Evolutionary conservation across 768 basidiomycete genomes (phyloP), one percentile per base, ranked within the genome.

Genomic region (Trametopsis cervina): DNA sequence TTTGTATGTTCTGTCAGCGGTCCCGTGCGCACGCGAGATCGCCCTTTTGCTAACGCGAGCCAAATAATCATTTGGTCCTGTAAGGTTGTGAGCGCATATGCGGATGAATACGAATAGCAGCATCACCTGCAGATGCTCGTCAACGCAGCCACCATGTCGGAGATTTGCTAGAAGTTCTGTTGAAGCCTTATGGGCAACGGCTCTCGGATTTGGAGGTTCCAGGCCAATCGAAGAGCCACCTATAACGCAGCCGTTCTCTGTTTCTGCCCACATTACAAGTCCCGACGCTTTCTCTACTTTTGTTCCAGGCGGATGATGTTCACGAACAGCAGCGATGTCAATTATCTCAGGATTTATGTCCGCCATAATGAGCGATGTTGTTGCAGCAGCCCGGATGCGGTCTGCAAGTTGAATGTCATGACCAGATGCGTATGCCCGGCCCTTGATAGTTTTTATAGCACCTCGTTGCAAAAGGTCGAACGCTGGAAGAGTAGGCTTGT

Each of bases 11-110:
- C 62, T 18, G 74, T 79, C 26, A 89, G 55, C 3, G 78, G 83
- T 1, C 77, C 75, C 21, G 65, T 74, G 40, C 68, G 70, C 22
- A 89, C 68, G 44, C 67, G 68, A 10, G 84, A 88, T 21, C 56
- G 71, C 3, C 85, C 85, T 42, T 80, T 63, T 7, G 86, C 85
- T 15, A 89, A 69, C 7, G 84, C 84, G 66, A 89, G 77, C 58
- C 87, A 81, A 29, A 89, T 75, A 40, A 89, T 78, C 17, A 89
- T 81, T 58, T 89, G 87, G 61, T 90, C 88, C 70, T 87, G 71
- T n/a, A n/a, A n/a, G n/a, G n/a, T n/a, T n/a, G 10, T 43, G 36
- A 27, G 13, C 29, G 15, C 24, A 13, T 0, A 7, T 17, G 21
- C 5, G 12, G 17, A 25, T 15, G 5, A 23, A 1, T 18, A 18